A percentile compares a stretch with the other conserved stretches of the same genome.
phyloP scores from a whole-genome alignment of 2,329 filamentous ascomycete species.

The Colletotrichum euphorbiae region DNA sequence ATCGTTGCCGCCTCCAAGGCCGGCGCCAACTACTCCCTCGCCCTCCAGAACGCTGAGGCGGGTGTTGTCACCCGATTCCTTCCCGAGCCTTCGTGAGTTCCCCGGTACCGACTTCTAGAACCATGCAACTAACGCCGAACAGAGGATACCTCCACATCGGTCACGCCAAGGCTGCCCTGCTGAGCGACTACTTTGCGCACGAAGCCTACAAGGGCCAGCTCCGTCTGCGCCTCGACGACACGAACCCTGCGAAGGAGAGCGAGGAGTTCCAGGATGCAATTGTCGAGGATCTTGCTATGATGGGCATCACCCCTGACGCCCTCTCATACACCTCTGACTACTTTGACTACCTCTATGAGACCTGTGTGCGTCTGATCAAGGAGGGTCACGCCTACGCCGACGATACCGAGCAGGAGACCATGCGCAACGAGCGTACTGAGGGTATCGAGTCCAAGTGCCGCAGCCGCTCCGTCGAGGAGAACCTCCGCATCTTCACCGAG shows the following conservation, averaged over 20 bases:
- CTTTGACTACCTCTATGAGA: constrained; percentile 91
- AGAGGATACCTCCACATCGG: constrained; percentile 83
- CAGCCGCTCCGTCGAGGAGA: constrained; percentile 84
- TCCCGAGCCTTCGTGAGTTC: constrained; percentile 83
- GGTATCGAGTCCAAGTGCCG: constrained; percentile 85
- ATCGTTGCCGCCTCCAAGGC: constrained; percentile 77
- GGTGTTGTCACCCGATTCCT: constrained; percentile 93
- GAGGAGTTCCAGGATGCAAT: constrained; percentile 96
- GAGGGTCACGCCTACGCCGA: constrained; percentile 93
- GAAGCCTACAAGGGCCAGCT: constrained; percentile 92
- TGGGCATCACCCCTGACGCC: constrained; percentile 90
- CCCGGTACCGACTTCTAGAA: not conserved
- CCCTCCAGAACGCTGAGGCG: constrained; percentile 84
- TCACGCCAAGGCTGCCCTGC: constrained; percentile 91
- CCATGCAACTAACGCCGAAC: not conserved
- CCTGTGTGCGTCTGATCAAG: constrained; percentile 85
- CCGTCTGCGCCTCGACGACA: constrained; percentile 94
- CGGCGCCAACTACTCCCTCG: constrained; percentile 90
- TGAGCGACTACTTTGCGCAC: constrained; percentile 98
- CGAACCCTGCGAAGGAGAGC: constrained; percentile 97
- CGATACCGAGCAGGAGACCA: constrained; percentile 89
- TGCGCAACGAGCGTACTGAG: constrained; percentile 86
- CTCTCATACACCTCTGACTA: constrained; percentile 95
- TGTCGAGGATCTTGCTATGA: constrained; percentile 87
- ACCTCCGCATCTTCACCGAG: constrained; percentile 84